Evolutionary conservation across 2,329 filamentous ascomycete species (phyloP).

Genomic region (Aspergillus transmontanensis): DNA sequence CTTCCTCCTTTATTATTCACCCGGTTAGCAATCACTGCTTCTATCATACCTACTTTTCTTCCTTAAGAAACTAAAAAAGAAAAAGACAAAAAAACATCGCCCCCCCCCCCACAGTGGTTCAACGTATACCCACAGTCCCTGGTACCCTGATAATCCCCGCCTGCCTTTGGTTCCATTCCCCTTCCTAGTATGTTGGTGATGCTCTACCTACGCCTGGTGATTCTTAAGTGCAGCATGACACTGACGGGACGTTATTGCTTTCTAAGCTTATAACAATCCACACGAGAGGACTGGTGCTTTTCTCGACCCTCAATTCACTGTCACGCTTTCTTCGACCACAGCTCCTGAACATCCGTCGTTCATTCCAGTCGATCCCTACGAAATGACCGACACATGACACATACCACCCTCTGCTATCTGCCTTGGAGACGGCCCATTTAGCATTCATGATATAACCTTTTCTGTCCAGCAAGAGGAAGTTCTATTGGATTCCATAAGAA

Average conservation of each 20-base stretch:
- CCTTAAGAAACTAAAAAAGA: neutral
- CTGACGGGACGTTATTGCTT: neutral
- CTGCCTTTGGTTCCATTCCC: neutral
- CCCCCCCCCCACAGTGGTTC: neutral
- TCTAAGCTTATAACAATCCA: neutral
- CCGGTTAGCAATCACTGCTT: neutral
- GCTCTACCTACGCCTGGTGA: neutral
- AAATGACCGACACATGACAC: slow-evolving; percentile 21
- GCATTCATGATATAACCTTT: slow-evolving; percentile 1
- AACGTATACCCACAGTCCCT: neutral
- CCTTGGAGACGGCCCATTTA: neutral
- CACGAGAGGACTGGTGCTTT: neutral
- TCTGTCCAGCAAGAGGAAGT: neutral
- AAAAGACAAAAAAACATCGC: neutral
- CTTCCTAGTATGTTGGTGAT: neutral
- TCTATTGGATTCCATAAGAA: neutral
- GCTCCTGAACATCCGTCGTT: neutral
- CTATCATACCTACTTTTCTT: neutral
- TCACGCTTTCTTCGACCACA: neutral
- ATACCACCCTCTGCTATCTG: slow-evolving; percentile 3
- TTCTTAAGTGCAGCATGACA: neutral
- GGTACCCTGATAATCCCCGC: neutral
- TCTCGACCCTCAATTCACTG: neutral
- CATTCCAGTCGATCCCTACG: slow-evolving; percentile 7
- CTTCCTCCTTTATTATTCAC: neutral